A percentile compares a stretch with the other conserved stretches of the same genome.
These are phyloP conservation scores for Solanum boliviense DNA, from an alignment of 257 asterid species.

Conservation along the genomic window DNA sequence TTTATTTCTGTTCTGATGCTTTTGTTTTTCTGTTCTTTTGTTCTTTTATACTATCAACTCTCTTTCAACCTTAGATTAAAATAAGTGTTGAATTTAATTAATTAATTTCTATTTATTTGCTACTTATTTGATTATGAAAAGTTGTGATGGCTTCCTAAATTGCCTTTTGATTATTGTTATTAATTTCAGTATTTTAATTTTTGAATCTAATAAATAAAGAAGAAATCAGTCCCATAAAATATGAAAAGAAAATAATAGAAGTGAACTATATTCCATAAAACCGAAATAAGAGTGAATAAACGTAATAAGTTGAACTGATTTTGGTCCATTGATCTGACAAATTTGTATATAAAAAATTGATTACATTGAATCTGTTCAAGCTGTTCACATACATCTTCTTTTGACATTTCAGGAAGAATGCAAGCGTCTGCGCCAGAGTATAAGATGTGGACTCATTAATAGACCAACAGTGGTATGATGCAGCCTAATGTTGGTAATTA, in stretches of 20 bases:
- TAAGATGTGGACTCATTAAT: conserved; percentile 83
- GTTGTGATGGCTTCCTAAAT: background rate
- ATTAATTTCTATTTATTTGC: background rate
- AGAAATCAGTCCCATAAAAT: background rate
- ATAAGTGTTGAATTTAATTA: background rate
- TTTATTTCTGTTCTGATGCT: background rate
- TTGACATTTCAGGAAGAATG: conserved; percentile 77
- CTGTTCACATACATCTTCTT: background rate
- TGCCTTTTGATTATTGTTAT: background rate
- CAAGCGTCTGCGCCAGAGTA: conserved; percentile 97
- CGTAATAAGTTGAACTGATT: background rate
- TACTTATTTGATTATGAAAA: background rate
- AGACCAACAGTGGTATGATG: conserved; percentile 80
- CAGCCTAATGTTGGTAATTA: background rate
- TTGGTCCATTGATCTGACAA: background rate
- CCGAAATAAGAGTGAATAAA: background rate
- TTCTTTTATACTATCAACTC: background rate
- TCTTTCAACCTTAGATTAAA: background rate
- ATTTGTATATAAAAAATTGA: background rate
- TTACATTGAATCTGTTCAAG: background rate
- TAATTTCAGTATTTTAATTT: background rate
- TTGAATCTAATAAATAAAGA: background rate
- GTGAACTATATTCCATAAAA: background rate
- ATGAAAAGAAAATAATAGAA: background rate
- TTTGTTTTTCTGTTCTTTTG: background rate